These are phyloP conservation scores for Exophiala phaeomuriformis DNA, from an alignment of 2,329 filamentous ascomycete species.

Conservation along the genomic window DNA sequence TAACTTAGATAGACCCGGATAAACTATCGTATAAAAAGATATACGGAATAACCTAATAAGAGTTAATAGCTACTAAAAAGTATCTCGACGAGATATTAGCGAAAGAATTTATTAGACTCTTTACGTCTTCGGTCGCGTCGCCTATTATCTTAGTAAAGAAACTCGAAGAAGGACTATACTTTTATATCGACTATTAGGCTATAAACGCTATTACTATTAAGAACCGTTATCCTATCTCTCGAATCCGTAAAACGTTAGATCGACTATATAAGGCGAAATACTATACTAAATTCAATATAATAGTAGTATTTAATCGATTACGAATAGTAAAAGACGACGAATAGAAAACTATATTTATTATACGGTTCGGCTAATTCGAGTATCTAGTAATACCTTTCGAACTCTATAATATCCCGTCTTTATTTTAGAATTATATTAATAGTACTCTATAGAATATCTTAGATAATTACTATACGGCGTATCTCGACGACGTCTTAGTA, in stretches of 20 bases:
- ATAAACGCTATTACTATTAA: not conserved
- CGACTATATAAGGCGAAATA: slow-evolving; percentile 4
- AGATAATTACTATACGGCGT: slow-evolving; percentile 15
- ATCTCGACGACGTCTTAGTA: slow-evolving; percentile 24
- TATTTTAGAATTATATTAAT: slow-evolving; percentile 25
- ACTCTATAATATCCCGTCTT: slow-evolving; percentile 17
- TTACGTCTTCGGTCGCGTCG: too few relatives aligned
- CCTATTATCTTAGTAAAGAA: too few relatives aligned
- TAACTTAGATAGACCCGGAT: too few relatives aligned
- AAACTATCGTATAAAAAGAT: too few relatives aligned
- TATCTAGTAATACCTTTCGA: slow-evolving; percentile 24
- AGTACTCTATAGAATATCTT: slow-evolving; percentile 12
- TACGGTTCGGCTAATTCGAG: slow-evolving; percentile 19
- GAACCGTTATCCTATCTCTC: not conserved
- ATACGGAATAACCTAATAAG: too few relatives aligned
- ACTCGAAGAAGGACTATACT: not conserved
- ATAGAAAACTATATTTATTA: slow-evolving; percentile 23
- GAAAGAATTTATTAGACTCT: too few relatives aligned
- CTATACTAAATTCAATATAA: slow-evolving; percentile 26
- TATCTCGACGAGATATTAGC: too few relatives aligned
- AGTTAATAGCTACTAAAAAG: too few relatives aligned
- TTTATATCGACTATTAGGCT: not conserved
- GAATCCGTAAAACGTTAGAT: not conserved
- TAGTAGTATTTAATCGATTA: slow-evolving; percentile 14
- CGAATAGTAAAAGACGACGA: slow-evolving; percentile 19